Base-by-base conservation (phyloP, 768 basidiomycete genomes). In the Calocera cornea region DNA sequence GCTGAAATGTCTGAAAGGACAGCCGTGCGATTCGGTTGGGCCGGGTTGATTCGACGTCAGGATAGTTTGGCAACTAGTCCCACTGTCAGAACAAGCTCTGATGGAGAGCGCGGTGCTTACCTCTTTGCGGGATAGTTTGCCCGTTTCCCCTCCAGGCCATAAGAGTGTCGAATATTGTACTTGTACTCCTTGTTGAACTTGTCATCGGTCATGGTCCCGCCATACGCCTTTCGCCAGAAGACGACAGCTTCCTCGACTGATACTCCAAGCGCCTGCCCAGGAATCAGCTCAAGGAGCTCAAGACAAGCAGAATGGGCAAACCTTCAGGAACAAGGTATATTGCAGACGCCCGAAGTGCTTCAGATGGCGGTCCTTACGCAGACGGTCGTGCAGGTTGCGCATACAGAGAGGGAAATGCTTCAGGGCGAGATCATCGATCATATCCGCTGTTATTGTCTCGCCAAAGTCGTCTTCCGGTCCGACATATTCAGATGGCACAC, bases 171-270 rank as follows among this genome's bases (percentile, higher is more conserved):
- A 72, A 99, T 94, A 71, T 98, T 99, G 76, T 99, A 99, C 72
- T 86, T 88, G 82, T 97, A 88, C 74, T 97, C 90, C 75, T 98
- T 99, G 80, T 95, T 95, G 78, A 98, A 99, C 75, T 92, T 88
- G 78, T 97, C 93, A 68, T 97, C 95, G 11, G 87, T 86, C 66
- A 92, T 85, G 31, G 78, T 80, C 69, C 80, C 73, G 14, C 73
- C 74, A 75, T 95, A 97, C 29, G 90, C 87, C 74, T 87, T 90
- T 66, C 92, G 81, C 97, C 97, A 99, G 77, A 97, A 99, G 11
- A 83, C 78, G 60, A 97, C 75, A 1, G 97, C 94, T 77, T 99
- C 97, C 17, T 99, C 95, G 38, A 99, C 85, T 0, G 95, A 88
- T 67, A 99, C 78, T 8, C 97, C 97, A 67, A 98, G 80, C 1